Percentiles rank a stretch among this genome's conserved stretches.
These are phyloP conservation scores for Torrubiella hemipterigena DNA, from an alignment of 2,329 filamentous ascomycete species.

Conservation along the genomic window DNA sequence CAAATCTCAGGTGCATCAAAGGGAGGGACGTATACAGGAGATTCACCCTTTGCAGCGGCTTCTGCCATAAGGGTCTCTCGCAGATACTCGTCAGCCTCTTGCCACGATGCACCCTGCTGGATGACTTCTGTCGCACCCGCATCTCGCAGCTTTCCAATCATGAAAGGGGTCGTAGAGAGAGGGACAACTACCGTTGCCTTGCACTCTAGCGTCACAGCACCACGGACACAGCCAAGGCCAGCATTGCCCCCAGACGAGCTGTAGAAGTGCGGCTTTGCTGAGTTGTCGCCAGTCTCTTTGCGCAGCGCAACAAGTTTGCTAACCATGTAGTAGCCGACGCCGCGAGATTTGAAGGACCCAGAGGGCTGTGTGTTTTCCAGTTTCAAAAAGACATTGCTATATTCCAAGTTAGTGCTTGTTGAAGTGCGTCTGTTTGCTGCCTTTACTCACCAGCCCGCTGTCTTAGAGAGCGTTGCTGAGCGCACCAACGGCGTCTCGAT, in stretches of 20 bases:
- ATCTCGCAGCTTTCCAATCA: conserved; percentile 54
- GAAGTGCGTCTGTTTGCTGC: no score
- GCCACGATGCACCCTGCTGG: conserved; percentile 53
- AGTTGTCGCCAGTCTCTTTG: conserved; percentile 5
- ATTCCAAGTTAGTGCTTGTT: no score
- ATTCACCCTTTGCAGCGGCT: conserved; percentile 15
- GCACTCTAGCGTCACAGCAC: conserved; percentile 47
- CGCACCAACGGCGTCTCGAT: conserved; percentile 56
- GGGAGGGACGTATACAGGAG: conserved; percentile 49
- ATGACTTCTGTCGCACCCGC: conserved; percentile 53
- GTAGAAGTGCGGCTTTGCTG: conserved; percentile 47
- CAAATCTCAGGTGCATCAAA: conserved; percentile 57
- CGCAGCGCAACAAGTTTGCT: conserved; percentile 20
- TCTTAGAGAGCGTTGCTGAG: conserved; percentile 50
- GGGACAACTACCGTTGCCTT: conserved; percentile 65
- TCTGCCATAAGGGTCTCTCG: conserved; percentile 34
- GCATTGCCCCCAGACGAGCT: conserved; percentile 68
- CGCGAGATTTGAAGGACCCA: conserved; percentile 73
- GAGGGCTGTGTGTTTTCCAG: conserved; percentile 72
- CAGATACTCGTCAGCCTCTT: conserved; percentile 56
- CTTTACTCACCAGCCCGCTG: conserved; percentile 53
- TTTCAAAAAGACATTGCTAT: conserved; percentile 66
- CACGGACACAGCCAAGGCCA: conserved; percentile 66
- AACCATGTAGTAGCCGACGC: conserved; percentile 60
- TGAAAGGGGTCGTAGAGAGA: conserved; percentile 47